These are phyloP conservation scores for Przewalskia tangutica DNA, from an alignment of 257 asterid genomes.

Conservation along the genomic window DNA sequence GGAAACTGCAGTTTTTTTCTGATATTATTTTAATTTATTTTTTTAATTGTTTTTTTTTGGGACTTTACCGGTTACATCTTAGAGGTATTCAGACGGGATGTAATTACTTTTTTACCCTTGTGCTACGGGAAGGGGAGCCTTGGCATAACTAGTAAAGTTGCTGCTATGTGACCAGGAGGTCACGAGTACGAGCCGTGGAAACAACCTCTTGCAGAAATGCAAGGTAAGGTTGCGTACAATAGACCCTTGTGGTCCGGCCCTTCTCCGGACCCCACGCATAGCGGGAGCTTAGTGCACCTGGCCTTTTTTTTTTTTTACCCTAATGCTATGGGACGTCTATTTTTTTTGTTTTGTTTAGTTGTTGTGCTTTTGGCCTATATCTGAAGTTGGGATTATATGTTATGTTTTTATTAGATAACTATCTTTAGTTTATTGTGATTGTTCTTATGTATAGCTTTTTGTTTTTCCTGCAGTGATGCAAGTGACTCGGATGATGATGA, in stretches of 20 bases:
- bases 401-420: background rate
- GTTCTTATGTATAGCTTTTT: background rate
- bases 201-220: too few relatives aligned
- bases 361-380: background rate
- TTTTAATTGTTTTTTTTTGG: too few relatives aligned
- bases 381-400: background rate
- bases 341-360: background rate
- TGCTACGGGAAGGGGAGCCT: background rate
- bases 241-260: too few relatives aligned
- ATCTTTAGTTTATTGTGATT: background rate
- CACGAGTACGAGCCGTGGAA: too few relatives aligned
- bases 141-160: too few relatives aligned
- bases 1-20: too few relatives aligned
- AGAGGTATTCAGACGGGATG: background rate
- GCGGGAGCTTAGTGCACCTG: too few relatives aligned
- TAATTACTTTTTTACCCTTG: background rate
- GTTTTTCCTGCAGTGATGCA: slow-evolving; percentile 39
- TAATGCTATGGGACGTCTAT: background rate
- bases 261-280: too few relatives aligned
- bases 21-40: too few relatives aligned
- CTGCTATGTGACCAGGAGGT: too few relatives aligned
- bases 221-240: too few relatives aligned
- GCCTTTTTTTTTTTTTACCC: background rate
- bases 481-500: slow-evolving; percentile 75
- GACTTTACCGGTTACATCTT: background rate